Evolutionary conservation across 805 yeast genomes (phyloP).

Genomic region (Candida sphagnicola): DNA sequence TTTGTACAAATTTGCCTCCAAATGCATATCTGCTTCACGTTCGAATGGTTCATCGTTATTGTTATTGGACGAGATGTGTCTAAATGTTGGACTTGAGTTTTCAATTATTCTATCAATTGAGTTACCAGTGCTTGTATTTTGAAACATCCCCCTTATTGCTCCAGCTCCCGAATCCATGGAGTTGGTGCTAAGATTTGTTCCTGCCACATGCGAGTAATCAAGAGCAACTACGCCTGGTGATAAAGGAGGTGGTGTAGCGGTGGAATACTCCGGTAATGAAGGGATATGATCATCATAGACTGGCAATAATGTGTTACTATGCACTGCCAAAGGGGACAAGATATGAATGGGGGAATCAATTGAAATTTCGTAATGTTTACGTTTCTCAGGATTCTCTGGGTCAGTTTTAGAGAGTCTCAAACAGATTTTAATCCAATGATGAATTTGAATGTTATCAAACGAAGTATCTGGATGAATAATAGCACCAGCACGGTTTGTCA

Average conservation of each 20-base stretch:
- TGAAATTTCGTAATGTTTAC: slow-evolving; percentile 90
- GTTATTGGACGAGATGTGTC: slow-evolving; percentile 20
- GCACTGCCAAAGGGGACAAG: slow-evolving; percentile 71
- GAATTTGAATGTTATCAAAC: slow-evolving; percentile 73
- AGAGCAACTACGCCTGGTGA: slow-evolving; percentile 54
- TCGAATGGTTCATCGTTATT: slow-evolving; percentile 32
- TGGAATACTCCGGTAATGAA: slow-evolving; percentile 3
- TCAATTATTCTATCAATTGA: slow-evolving; percentile 1
- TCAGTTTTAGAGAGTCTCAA: slow-evolving; percentile 71
- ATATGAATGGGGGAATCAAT: slow-evolving; percentile 94
- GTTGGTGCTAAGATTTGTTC: background rate
- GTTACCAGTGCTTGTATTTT: background rate
- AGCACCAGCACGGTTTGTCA: slow-evolving; percentile 48
- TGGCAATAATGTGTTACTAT: slow-evolving; percentile 74
- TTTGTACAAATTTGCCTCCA: slow-evolving; percentile 47
- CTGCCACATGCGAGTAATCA: slow-evolving; percentile 18
- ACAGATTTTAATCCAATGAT: slow-evolving; percentile 94
- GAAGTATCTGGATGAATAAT: slow-evolving; percentile 81
- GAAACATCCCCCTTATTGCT: background rate
- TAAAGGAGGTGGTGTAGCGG: slow-evolving; percentile 40
- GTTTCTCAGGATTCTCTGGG: slow-evolving; percentile 48
- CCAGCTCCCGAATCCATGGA: slow-evolving; percentile 1
- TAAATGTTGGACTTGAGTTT: slow-evolving; percentile 15
- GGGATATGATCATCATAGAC: slow-evolving; percentile 47
- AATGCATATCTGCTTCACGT: slow-evolving; percentile 36